Percentiles rank a stretch among this genome's conserved stretches.
Evolutionary conservation across 768 basidiomycete genomes (phyloP).

Genomic region (Macrolepiota fuliginosa): DNA sequence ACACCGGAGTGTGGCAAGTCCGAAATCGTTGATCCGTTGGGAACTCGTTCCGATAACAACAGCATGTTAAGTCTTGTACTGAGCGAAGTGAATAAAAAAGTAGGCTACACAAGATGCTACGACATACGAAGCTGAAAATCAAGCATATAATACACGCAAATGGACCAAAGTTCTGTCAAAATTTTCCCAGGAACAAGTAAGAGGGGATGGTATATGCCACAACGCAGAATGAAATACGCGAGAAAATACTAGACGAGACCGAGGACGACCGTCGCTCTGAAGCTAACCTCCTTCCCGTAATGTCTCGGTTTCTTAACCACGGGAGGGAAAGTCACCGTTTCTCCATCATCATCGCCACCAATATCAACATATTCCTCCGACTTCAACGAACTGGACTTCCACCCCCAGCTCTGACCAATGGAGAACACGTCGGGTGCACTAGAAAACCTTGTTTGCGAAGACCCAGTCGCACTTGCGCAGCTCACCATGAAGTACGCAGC

Average conservation of each 20-base stretch:
- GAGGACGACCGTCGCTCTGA: conserved; percentile 77
- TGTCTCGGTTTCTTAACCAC: conserved; percentile 17
- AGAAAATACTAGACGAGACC: conserved; percentile 54
- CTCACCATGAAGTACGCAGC: conserved; percentile 83
- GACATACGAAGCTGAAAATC: not conserved
- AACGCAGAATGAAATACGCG: not conserved
- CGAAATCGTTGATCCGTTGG: conserved; percentile 4
- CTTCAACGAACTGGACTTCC: conserved; percentile 64
- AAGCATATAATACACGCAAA: not conserved
- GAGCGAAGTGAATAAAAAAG: too few relatives aligned
- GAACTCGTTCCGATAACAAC: too few relatives aligned
- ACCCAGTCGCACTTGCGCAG: conserved; percentile 79
- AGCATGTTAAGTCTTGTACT: too few relatives aligned
- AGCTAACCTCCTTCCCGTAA: conserved; percentile 50
- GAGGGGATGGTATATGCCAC: not conserved
- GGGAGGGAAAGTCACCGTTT: conserved; percentile 16
- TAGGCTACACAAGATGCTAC: not conserved
- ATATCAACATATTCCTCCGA: conserved; percentile 51
- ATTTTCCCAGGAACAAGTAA: not conserved
- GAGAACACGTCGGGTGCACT: conserved; percentile 86
- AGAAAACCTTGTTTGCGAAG: conserved; percentile 78
- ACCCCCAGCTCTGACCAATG: conserved; percentile 90
- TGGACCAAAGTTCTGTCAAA: not conserved
- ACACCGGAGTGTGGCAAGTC: not conserved
- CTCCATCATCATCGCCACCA: conserved; percentile 25